Evolutionary conservation across 1,139 yeast genomes (phyloP).

Genomic region (Diutina pseudorugosa): DNA sequence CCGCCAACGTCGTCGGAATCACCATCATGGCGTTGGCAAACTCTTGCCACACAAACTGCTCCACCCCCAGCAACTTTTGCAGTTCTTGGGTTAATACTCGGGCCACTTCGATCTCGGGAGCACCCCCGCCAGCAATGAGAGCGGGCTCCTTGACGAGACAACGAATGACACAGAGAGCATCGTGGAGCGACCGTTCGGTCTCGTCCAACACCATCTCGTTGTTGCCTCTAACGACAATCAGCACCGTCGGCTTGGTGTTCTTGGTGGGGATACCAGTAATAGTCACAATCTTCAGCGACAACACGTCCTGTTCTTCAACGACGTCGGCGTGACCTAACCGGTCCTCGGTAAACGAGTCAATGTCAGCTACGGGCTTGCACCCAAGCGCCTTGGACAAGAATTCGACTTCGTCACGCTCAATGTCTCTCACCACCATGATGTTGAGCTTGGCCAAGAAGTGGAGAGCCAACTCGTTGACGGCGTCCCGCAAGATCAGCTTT

Average conservation of each 20-base stretch:
- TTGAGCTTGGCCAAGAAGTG: slow-evolving; percentile 89
- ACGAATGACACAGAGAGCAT: slow-evolving; percentile 92
- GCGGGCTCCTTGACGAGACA: slow-evolving; percentile 93
- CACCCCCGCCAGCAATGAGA: slow-evolving; percentile 97
- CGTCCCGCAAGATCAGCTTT: slow-evolving; percentile 91
- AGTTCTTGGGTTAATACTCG: slow-evolving; percentile 72
- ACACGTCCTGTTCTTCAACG: slow-evolving; percentile 83
- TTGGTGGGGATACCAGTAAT: slow-evolving; percentile 69
- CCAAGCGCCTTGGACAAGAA: slow-evolving; percentile 86
- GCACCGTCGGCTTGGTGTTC: slow-evolving; percentile 61
- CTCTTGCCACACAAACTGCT: slow-evolving; percentile 90
- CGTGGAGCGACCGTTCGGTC: slow-evolving; percentile 93
- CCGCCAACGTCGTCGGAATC: slow-evolving; percentile 94
- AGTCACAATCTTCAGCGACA: slow-evolving; percentile 86
- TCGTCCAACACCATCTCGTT: slow-evolving; percentile 83
- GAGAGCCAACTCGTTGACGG: slow-evolving; percentile 90
- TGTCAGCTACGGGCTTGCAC: slow-evolving; percentile 92
- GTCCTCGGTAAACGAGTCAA: slow-evolving; percentile 86
- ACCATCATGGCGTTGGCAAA: slow-evolving; percentile 94
- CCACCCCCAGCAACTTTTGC: slow-evolving; percentile 72
- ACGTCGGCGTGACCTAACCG: slow-evolving; percentile 86
- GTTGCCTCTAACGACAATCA: slow-evolving; percentile 92
- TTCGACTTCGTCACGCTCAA: slow-evolving; percentile 94
- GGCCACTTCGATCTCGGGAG: slow-evolving; percentile 93
- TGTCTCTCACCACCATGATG: slow-evolving; percentile 88